A percentile compares a stretch with the other conserved stretches of the same genome.
Conservation (phyloP, 805 yeast genomes). For the Yarrowia porcina region DNA sequence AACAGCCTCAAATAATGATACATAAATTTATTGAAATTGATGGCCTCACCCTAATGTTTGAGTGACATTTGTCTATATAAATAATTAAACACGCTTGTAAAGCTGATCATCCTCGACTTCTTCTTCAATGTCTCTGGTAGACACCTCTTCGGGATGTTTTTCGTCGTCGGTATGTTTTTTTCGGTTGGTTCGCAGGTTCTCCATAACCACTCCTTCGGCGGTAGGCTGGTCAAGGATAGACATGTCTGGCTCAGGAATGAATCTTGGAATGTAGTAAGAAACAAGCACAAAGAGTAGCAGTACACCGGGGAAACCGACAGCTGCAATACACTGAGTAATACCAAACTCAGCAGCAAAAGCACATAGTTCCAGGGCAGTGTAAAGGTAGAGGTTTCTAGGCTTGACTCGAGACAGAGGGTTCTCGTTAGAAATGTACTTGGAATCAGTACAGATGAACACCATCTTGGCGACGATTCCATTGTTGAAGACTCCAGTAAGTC, state of each 20-base stretch:
- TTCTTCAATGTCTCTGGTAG: not conserved
- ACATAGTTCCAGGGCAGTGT: slow-evolving; percentile 54
- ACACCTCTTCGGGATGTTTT: not conserved
- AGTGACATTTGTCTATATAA: not conserved
- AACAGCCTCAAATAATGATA: not conserved
- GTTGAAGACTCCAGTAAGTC: slow-evolving; percentile 67
- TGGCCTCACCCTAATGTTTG: not conserved
- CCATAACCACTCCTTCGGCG: slow-evolving; percentile 42
- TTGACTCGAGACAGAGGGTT: slow-evolving; percentile 40
- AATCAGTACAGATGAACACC: slow-evolving; percentile 60
- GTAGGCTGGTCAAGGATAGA: slow-evolving; percentile 58
- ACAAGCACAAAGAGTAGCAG: slow-evolving; percentile 61
- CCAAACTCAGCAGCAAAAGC: slow-evolving; percentile 81
- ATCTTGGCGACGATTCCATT: slow-evolving; percentile 64
- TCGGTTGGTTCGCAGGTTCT: slow-evolving; percentile 32
- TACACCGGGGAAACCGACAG: slow-evolving; percentile 91
- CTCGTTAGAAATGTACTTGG: slow-evolving; percentile 39
- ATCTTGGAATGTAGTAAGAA: slow-evolving; percentile 57
- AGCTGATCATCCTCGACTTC: not conserved
- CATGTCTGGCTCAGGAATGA: slow-evolving; percentile 63
- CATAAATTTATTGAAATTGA: too few species aligned
- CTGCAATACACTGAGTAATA: slow-evolving; percentile 81
- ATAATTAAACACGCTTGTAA: not conserved
- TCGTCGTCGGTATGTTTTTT: not conserved
- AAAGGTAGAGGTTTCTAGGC: slow-evolving; percentile 46